A percentile compares a stretch with the other conserved stretches of the same genome.
phyloP scores from a whole-genome alignment of 768 basidiomycete genomes.

The Tylopilus subfusipes region DNA sequence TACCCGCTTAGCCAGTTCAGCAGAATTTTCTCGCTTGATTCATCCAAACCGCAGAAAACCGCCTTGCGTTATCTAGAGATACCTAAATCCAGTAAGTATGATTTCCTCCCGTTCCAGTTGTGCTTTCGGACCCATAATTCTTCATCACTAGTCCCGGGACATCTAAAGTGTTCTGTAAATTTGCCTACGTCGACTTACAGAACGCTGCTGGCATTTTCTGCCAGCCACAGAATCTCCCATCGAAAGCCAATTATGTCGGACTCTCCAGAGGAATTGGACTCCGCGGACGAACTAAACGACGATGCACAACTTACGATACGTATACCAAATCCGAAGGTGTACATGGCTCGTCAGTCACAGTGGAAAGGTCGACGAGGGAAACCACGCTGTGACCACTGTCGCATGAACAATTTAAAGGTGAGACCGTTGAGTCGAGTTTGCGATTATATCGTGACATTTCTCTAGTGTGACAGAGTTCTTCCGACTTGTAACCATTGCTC shows the following conservation, averaged over 20 bases:
- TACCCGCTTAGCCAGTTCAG: slow-evolving; percentile 1
- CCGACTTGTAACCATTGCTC: slow-evolving; percentile 72
- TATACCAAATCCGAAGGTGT: slow-evolving; percentile 65
- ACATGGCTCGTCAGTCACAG: slow-evolving; percentile 65
- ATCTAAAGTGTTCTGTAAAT: slow-evolving; percentile 7
- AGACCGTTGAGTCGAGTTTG: slow-evolving; percentile 22
- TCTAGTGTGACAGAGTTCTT: slow-evolving; percentile 65
- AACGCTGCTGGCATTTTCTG: slow-evolving; percentile 17
- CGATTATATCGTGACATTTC: slow-evolving; percentile 11
- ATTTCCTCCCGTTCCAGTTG: slow-evolving; percentile 4
- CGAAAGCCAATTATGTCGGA: slow-evolving; percentile 31
- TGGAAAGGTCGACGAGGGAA: slow-evolving; percentile 76
- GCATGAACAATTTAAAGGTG: slow-evolving; percentile 68
- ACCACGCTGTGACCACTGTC: slow-evolving; percentile 71
- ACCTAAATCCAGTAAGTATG: slow-evolving; percentile 16
- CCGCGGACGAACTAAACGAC: slow-evolving; percentile 40
- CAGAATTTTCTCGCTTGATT: slow-evolving; percentile 9
- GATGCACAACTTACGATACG: slow-evolving; percentile 58
- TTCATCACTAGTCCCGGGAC: slow-evolving; percentile 4
- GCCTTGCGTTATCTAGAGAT: not conserved
- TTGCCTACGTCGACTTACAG: not conserved
- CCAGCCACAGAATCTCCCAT: slow-evolving; percentile 6
- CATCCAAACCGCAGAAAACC: slow-evolving; percentile 12
- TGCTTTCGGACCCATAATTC: slow-evolving; percentile 8
- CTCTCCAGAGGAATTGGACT: slow-evolving; percentile 37